Evolutionary conservation across 2,329 filamentous ascomycete genomes (phyloP).

Genomic region (Aureobasidium subglaciale): DNA sequence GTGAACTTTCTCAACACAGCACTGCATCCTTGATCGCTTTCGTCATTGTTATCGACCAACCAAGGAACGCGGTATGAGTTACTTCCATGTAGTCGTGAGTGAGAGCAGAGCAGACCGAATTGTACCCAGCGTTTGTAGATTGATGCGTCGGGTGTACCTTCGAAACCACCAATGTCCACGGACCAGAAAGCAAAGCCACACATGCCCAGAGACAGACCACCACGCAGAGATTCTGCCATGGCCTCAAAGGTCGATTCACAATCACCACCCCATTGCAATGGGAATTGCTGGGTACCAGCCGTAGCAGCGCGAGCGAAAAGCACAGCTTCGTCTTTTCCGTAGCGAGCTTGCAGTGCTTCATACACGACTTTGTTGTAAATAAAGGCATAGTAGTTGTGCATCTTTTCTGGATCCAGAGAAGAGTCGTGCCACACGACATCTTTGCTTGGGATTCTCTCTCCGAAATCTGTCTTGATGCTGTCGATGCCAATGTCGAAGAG

Average conservation of each 20-base stretch:
- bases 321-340: conserved; percentile 49
- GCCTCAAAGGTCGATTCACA: conserved; percentile 68
- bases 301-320: conserved; percentile 63
- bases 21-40: conserved; percentile 40
- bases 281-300: conserved; percentile 63
- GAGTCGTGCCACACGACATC: conserved; percentile 60
- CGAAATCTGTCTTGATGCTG: conserved; percentile 69
- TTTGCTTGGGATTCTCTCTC: conserved; percentile 60
- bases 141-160: conserved; percentile 54
- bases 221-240: conserved; percentile 63
- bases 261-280: conserved; percentile 64
- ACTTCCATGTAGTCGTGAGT: conserved; percentile 64
- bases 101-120: conserved; percentile 64
- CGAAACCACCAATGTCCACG: conserved; percentile 65
- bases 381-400: conserved; percentile 75
- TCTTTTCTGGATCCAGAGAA: conserved; percentile 53
- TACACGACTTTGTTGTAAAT: conserved; percentile 66
- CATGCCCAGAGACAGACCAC: conserved; percentile 56
- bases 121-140: conserved; percentile 74
- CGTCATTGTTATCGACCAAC: conserved; percentile 59
- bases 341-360: conserved; percentile 51
- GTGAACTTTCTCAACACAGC: conserved; percentile 50
- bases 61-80: conserved; percentile 68
- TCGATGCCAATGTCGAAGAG: conserved; percentile 65
- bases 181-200: conserved; percentile 63